A percentile compares a stretch with the other conserved stretches of the same genome.
phyloP scores from a whole-genome alignment of 768 basidiomycete genomes.

The Russula emetica region DNA sequence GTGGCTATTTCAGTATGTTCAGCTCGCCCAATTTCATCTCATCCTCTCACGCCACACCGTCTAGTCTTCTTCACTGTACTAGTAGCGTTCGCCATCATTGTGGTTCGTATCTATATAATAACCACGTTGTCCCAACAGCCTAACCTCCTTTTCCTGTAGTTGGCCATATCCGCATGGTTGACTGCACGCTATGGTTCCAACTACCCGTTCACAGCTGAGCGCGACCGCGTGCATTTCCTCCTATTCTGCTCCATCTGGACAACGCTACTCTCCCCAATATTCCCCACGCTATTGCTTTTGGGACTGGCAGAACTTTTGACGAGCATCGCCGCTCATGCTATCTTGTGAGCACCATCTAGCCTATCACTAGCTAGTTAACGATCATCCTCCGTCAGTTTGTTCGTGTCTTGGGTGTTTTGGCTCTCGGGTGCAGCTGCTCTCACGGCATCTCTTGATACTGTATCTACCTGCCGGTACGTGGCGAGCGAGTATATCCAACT shows the following conservation, averaged over 20 bases:
- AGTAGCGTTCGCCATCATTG: conserved; percentile 24
- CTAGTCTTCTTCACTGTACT: conserved; percentile 20
- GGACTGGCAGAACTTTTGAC: conserved; percentile 1
- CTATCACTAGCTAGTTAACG: neutral
- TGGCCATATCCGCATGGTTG: conserved; percentile 71
- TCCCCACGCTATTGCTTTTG: conserved; percentile 14
- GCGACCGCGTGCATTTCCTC: conserved; percentile 42
- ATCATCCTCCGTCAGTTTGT: conserved; percentile 13
- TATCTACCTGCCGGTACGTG: conserved; percentile 25
- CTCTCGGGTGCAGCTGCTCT: conserved; percentile 29
- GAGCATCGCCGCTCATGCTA: conserved; percentile 20
- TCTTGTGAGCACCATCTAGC: conserved; percentile 19
- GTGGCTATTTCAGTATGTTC: conserved; percentile 23
- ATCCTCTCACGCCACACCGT: neutral
- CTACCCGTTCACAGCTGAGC: conserved; percentile 45
- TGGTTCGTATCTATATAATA: conserved; percentile 12
- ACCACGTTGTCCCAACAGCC: neutral
- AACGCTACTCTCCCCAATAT: conserved; percentile 21
- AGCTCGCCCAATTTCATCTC: neutral
- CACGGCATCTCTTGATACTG: conserved; percentile 13
- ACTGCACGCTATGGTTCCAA: conserved; percentile 56
- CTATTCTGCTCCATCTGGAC: conserved; percentile 30
- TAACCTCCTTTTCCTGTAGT: conserved; percentile 37
- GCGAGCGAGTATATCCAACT: neutral
- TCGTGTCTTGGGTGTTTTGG: conserved; percentile 29